These are phyloP conservation scores for Pseudogymnoascus sp. DNA, from an alignment of 2,329 filamentous ascomycete genomes.

Conservation along the genomic window DNA sequence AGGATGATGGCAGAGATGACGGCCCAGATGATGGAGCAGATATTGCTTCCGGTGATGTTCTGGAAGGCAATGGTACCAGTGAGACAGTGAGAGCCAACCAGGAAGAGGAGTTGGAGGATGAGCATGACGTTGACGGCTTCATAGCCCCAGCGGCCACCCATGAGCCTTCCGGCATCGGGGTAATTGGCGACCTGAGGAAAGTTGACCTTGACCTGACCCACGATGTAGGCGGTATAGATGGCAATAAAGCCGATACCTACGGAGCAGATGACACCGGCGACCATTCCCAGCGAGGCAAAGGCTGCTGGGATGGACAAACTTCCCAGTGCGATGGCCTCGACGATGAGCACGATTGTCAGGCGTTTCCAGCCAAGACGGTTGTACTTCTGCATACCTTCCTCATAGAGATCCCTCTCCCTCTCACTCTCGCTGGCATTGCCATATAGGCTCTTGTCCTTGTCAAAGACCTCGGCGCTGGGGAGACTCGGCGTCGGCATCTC, in stretches of 20 bases:
- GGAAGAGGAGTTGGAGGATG: slow-evolving; percentile 48
- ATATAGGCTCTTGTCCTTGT: slow-evolving; percentile 6
- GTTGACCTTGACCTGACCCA: slow-evolving; percentile 30
- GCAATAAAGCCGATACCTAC: slow-evolving; percentile 28
- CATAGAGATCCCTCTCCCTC: slow-evolving; percentile 14
- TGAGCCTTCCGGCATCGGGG: slow-evolving; percentile 47
- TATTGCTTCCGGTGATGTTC: slow-evolving; percentile 43
- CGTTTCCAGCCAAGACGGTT: slow-evolving; percentile 38
- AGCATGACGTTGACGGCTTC: slow-evolving; percentile 44
- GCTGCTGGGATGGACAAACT: slow-evolving; percentile 21
- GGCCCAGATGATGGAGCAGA: slow-evolving; percentile 48
- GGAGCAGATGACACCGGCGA: slow-evolving; percentile 21
- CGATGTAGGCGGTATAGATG: slow-evolving; percentile 35
- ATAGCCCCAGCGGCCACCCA: slow-evolving; percentile 42
- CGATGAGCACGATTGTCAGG: slow-evolving; percentile 40
- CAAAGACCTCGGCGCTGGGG: background rate
- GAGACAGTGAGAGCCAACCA: slow-evolving; percentile 52
- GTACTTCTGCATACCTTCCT: slow-evolving; percentile 19
- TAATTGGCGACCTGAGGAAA: slow-evolving; percentile 24
- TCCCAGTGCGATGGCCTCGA: slow-evolving; percentile 41
- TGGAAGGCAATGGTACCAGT: slow-evolving; percentile 54
- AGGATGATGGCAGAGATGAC: slow-evolving; percentile 43
- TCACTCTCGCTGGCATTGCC: slow-evolving; percentile 16
- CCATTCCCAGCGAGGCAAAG: slow-evolving; percentile 24
- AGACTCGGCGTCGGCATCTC: background rate